phyloP scores from a whole-genome alignment of 495 filamentous ascomycete genomes.

The Sphaerosporella brunnea region DNA sequence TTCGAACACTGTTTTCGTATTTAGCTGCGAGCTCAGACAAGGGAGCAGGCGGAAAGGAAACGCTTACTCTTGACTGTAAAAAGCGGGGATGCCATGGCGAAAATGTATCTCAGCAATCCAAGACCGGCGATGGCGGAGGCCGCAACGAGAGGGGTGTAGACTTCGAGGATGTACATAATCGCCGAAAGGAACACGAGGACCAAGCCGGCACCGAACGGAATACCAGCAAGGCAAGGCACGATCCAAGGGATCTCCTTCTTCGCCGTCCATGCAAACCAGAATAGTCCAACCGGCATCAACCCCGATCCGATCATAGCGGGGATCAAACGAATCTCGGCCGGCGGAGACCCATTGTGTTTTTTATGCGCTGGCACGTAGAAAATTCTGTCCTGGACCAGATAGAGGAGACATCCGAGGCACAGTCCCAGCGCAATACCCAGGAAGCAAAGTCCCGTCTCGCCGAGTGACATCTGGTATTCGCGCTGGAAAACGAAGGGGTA shows the following conservation, averaged over 20 bases:
- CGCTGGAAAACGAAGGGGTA: slow-evolving; percentile 37
- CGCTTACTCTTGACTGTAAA: slow-evolving; percentile 40
- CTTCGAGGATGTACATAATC: slow-evolving; percentile 25
- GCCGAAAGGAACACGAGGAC: slow-evolving; percentile 25
- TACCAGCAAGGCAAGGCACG: slow-evolving; percentile 33
- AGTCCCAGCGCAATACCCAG: slow-evolving; percentile 41
- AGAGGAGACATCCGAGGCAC: slow-evolving; percentile 28
- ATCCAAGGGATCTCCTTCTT: slow-evolving; percentile 28
- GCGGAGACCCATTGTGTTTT: slow-evolving; percentile 18
- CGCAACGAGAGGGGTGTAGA: slow-evolving; percentile 24
- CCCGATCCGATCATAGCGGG: slow-evolving; percentile 43
- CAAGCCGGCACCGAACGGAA: slow-evolving; percentile 38
- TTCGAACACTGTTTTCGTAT: slow-evolving; percentile 42
- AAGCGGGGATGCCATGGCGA: slow-evolving; percentile 49
- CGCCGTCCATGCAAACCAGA: slow-evolving; percentile 35
- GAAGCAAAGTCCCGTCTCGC: slow-evolving; percentile 41
- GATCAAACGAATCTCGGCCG: slow-evolving; percentile 40
- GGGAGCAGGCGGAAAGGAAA: background rate
- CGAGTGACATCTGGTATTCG: slow-evolving; percentile 34
- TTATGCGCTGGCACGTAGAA: slow-evolving; percentile 21
- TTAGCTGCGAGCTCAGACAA: too few species aligned
- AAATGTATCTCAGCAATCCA: slow-evolving; percentile 42
- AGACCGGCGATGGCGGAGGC: slow-evolving; percentile 47
- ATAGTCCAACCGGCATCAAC: slow-evolving; percentile 35
- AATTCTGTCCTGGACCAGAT: slow-evolving; percentile 23